phyloP scores from a whole-genome alignment of 2,329 filamentous ascomycete species.

The Hypoxylon sp. region DNA sequence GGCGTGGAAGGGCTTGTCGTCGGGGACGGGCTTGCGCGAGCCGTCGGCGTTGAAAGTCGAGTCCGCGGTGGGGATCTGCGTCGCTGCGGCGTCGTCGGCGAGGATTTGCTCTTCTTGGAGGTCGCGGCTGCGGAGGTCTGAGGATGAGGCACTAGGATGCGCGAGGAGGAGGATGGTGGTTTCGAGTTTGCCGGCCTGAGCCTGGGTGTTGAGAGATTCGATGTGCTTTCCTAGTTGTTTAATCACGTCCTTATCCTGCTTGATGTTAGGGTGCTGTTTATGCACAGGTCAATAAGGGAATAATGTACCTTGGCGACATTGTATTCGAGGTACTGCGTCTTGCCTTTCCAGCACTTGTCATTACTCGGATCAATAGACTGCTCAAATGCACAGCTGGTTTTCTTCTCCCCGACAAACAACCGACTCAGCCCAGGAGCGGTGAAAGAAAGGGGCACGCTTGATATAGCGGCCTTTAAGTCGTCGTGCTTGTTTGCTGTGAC shows the following conservation, averaged over 20 bases:
- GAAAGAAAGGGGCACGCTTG: slow-evolving; percentile 61
- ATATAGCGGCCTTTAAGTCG: slow-evolving; percentile 58
- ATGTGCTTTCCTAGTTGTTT: slow-evolving; percentile 60
- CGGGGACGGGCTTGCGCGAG: slow-evolving; percentile 44
- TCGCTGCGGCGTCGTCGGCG: slow-evolving; percentile 35
- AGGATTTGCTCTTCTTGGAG: slow-evolving; percentile 60
- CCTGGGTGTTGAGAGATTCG: slow-evolving; percentile 59
- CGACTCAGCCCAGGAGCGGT: slow-evolving; percentile 60
- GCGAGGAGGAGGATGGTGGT: slow-evolving; percentile 69
- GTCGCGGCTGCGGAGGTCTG: slow-evolving; percentile 62
- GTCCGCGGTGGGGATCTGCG: slow-evolving; percentile 27
- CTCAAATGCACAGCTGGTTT: slow-evolving; percentile 54
- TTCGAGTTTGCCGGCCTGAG: slow-evolving; percentile 65
- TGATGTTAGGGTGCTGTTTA: slow-evolving; percentile 42
- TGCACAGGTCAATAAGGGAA: background rate
- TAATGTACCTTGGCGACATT: slow-evolving; percentile 46
- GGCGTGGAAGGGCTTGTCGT: slow-evolving; percentile 48
- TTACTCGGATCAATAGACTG: slow-evolving; percentile 45
- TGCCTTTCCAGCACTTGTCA: slow-evolving; percentile 49
- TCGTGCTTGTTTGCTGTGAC: slow-evolving; percentile 60
- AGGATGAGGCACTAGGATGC: slow-evolving; percentile 51
- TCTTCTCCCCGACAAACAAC: slow-evolving; percentile 59
- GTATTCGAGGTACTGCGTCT: slow-evolving; percentile 52
- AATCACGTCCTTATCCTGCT: slow-evolving; percentile 58
- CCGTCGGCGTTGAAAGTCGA: slow-evolving; percentile 36